Conservation (phyloP, 768 basidiomycete species). For the Tulasnella sp. region DNA sequence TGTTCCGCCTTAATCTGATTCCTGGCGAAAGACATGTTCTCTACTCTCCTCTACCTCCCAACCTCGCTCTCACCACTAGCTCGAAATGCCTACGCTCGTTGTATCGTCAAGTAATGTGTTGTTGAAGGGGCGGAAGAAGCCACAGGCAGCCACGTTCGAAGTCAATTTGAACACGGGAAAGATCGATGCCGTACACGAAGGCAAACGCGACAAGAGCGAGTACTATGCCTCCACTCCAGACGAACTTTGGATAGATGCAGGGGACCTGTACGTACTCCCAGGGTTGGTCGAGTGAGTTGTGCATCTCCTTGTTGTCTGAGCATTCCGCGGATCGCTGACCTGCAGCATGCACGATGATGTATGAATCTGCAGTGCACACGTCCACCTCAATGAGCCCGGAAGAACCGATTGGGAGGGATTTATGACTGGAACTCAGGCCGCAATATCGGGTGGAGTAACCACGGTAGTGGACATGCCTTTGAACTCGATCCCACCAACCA, state of each 20-base stretch:
- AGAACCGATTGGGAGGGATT: constrained; percentile 94
- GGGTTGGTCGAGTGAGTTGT: constrained; percentile 68
- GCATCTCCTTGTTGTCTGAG: background rate
- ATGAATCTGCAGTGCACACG: constrained; percentile 64
- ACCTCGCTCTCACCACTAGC: background rate
- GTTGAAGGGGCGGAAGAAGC: constrained; percentile 42
- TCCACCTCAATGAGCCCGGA: constrained; percentile 91
- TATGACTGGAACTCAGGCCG: constrained; percentile 82
- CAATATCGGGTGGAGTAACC: constrained; percentile 89
- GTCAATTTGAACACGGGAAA: constrained; percentile 51
- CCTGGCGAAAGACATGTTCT: background rate
- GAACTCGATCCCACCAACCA: constrained; percentile 94
- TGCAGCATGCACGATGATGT: background rate
- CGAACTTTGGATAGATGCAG: constrained; percentile 47
- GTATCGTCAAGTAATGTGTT: constrained; percentile 47
- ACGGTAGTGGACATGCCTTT: constrained; percentile 96
- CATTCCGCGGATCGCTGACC: background rate
- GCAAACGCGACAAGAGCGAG: constrained; percentile 29
- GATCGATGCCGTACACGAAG: constrained; percentile 44
- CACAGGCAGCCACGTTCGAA: constrained; percentile 58
- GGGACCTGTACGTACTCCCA: constrained; percentile 55
- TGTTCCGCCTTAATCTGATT: background rate
- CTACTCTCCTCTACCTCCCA: background rate
- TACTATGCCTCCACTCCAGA: constrained; percentile 30
- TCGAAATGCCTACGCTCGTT: background rate